These are phyloP conservation scores for Eutrema yunnanense DNA, from an alignment of 345 rosid species.

Conservation along the genomic window DNA sequence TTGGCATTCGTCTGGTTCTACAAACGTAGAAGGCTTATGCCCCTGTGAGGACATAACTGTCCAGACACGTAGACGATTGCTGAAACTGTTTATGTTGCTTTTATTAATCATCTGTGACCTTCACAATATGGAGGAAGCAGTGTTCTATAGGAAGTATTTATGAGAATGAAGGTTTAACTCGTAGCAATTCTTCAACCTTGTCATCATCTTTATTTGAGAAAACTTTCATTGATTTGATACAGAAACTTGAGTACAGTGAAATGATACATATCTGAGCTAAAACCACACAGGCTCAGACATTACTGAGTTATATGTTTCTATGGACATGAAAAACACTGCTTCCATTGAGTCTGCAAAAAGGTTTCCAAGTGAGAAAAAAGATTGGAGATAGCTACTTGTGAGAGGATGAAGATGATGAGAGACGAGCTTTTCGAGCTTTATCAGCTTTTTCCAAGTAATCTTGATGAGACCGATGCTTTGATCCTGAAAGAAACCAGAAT, in stretches of 20 bases:
- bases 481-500: conserved; percentile 34
- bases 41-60: conserved; percentile 39
- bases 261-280: neutral
- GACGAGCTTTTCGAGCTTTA: conserved; percentile 71
- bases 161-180: neutral
- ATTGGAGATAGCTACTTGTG: conserved; percentile 28
- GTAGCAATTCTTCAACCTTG: neutral
- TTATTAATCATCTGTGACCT: neutral
- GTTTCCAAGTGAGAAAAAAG: neutral
- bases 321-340: neutral
- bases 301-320: conserved; percentile 10
- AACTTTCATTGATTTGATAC: neutral
- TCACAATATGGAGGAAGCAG: conserved; percentile 6
- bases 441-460: conserved; percentile 97
- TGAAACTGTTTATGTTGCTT: neutral
- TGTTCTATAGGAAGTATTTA: neutral
- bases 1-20: conserved; percentile 82
- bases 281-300: neutral
- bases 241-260: conserved; percentile 5
- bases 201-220: neutral
- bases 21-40: conserved; percentile 92
- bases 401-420: conserved; percentile 46
- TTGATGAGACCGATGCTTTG: conserved; percentile 90
- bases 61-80: neutral
- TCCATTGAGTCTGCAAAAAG: neutral